phyloP scores from a whole-genome alignment of 805 yeast species.

The Nakazawaea ernobii region DNA sequence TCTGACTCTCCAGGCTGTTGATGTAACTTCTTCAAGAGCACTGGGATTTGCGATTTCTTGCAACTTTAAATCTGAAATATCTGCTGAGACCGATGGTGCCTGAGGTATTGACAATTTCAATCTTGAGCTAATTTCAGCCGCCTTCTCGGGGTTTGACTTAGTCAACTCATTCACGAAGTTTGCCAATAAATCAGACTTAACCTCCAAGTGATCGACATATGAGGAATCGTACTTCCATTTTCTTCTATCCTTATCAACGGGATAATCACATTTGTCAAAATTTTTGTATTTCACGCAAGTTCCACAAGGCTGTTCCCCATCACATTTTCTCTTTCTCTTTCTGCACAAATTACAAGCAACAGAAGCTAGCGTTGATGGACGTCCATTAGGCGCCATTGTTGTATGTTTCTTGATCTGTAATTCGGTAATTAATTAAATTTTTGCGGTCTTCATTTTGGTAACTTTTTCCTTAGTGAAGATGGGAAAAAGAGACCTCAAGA shows the following conservation, averaged over 20 bases:
- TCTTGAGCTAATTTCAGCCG: conserved; percentile 3
- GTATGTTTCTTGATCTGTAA: background rate
- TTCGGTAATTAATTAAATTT: background rate
- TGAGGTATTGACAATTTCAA: conserved; percentile 10
- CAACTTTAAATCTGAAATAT: conserved; percentile 8
- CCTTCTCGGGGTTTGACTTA: conserved; percentile 16
- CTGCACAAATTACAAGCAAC: conserved; percentile 17
- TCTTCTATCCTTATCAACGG: conserved; percentile 19
- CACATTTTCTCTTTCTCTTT: conserved; percentile 25
- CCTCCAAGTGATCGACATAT: conserved; percentile 24
- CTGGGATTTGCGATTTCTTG: conserved; percentile 17
- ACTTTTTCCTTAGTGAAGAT: too few species aligned
- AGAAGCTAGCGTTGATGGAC: conserved; percentile 4
- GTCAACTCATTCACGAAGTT: conserved; percentile 21
- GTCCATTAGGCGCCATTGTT: background rate
- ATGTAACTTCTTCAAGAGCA: conserved; percentile 27
- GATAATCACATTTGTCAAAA: conserved; percentile 20
- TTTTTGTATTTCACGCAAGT: conserved; percentile 21
- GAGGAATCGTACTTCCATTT: conserved; percentile 27
- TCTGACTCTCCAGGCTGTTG: conserved; percentile 28
- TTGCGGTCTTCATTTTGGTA: too few species aligned
- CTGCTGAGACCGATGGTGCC: conserved; percentile 13
- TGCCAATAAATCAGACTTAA: conserved; percentile 22
- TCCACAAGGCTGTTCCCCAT: conserved; percentile 23
- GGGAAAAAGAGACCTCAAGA: too few species aligned